Base-by-base conservation (phyloP, 352 stramenopile genomes). In the Globisporangium megalacanthum region DNA sequence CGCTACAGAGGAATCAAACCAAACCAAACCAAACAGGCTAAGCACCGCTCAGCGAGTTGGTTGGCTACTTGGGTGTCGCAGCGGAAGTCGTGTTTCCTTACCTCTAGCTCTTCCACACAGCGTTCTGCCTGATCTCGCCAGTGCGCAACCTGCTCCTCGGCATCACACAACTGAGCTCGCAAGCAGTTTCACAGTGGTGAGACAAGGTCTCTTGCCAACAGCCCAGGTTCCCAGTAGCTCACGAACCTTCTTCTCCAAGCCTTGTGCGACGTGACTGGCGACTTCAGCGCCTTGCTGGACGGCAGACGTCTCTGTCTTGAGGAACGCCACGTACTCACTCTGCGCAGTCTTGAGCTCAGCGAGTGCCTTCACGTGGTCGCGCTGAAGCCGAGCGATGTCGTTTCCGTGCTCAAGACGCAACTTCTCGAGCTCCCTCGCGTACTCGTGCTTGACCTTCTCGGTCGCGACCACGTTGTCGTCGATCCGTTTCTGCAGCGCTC, bases 401-500 rank as follows among this genome's bases (percentile, higher is more conserved):
- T 64, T 54, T 3, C 56, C 57, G 51, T 88, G 73, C 35, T 76
- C 65, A 11, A 50, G 49, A 10, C 70, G 69, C 14, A 79, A 49
- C 36, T 73, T 76, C 49, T 86, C 75, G 0, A 89, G 70, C 22
- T 83, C 62, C 33, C 61, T 69, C 36, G 59, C 65, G 56, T 70
- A 83, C 6, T 81, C 68, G 22, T 58, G 61, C 46, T 89, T 88
- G 29, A 75, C 49, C 41, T 61, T 75, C 52, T 81, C 75, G 0
- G 44, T 72, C 0, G 51, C 63, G 4, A 52, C 10, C 0, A 45
- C 60, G 35, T 72, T 83, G 11, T 68, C 60, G 8, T 63, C 62
- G 11, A 82, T 57, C 36, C 83, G 69, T 10, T 68, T 73, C 35
- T 83, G 67, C 14, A 86, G 52, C 19, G 69, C 31, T 1, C 68